Percentiles rank a stretch among this genome's conserved stretches.
These are phyloP conservation scores for Agarophyton chilense DNA, from an alignment of 23 red algal genomes.

Conservation along the genomic window DNA sequence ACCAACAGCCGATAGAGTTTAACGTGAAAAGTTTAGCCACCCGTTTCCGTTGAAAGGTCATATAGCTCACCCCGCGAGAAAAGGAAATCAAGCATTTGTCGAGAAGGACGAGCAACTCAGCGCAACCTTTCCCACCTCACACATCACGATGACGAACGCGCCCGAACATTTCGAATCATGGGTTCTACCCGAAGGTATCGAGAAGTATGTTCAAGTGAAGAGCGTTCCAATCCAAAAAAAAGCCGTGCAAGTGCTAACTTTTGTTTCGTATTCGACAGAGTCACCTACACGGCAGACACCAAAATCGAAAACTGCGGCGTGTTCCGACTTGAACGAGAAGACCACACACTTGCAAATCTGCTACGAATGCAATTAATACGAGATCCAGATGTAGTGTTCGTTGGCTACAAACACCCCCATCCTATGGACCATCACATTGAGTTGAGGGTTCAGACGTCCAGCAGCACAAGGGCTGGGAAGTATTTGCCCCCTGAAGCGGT, in stretches of 20 bases:
- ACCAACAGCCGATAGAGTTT: too few species aligned
- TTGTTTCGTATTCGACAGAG: conserved; percentile 12
- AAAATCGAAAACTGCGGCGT: conserved; percentile 78
- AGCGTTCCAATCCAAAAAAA: neutral
- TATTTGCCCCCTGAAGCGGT: conserved; percentile 75
- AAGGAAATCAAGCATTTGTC: neutral
- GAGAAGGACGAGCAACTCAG: neutral
- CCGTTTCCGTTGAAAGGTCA: too few species aligned
- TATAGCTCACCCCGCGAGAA: too few species aligned
- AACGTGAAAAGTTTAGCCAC: too few species aligned
- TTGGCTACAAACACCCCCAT: conserved; percentile 93
- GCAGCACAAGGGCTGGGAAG: conserved; percentile 22
- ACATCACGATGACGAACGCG: conserved; percentile 79
- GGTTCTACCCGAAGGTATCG: conserved; percentile 91
- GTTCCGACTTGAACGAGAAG: conserved; percentile 93
- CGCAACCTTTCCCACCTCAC: neutral
- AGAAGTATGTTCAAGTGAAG: conserved; percentile 53
- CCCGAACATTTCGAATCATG: conserved; percentile 95
- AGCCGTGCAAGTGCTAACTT: neutral
- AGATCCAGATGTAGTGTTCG: conserved; percentile 90
- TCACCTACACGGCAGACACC: conserved; percentile 74
- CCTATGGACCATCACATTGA: conserved; percentile 92
- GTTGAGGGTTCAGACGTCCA: conserved; percentile 78
- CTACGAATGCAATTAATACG: conserved; percentile 94
- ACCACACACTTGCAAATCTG: conserved; percentile 96